These are phyloP conservation scores for Xylaria sp. DNA, from an alignment of 2,329 filamentous ascomycete genomes.

Conservation along the genomic window DNA sequence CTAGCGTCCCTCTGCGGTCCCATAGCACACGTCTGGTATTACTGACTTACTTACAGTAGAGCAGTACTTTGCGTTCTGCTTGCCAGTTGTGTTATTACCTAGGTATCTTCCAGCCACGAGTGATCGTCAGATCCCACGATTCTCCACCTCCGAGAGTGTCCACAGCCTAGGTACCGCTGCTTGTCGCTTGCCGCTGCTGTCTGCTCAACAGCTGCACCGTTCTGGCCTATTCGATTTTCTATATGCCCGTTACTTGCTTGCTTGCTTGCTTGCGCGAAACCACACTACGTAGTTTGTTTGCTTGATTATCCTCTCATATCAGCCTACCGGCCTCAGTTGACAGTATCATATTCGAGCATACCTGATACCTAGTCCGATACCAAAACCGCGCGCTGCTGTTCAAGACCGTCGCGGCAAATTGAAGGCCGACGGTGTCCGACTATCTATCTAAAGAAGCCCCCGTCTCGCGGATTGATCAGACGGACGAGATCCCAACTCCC, in stretches of 20 bases:
- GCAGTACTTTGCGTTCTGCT: not conserved
- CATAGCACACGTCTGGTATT: no score
- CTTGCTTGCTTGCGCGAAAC: conserved; percentile 11
- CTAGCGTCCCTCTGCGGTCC: no score
- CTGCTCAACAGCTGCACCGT: conserved; percentile 7
- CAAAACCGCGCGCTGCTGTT: not conserved
- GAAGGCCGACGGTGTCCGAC: conserved; percentile 1
- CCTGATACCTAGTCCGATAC: not conserved
- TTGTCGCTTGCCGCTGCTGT: not conserved
- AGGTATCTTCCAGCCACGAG: conserved; percentile 13
- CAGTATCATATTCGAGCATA: not conserved
- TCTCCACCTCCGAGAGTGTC: conserved; percentile 25
- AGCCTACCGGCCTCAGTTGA: not conserved
- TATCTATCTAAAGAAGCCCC: not conserved
- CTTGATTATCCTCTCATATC: not conserved
- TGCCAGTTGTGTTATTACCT: no score
- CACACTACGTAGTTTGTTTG: conserved; percentile 2
- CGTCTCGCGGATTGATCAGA: not conserved
- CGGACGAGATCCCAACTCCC: conserved; percentile 17
- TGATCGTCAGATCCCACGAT: conserved; percentile 21
- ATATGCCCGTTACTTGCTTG: not conserved
- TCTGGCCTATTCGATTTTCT: conserved; percentile 22
- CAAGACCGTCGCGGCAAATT: conserved; percentile 7
- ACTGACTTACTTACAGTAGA: not conserved
- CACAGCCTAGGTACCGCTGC: conserved; percentile 8